Percentiles rank a stretch among this genome's conserved stretches.
Conservation (phyloP, 2,329 filamentous ascomycete species). For the Simplicillium sp. region DNA sequence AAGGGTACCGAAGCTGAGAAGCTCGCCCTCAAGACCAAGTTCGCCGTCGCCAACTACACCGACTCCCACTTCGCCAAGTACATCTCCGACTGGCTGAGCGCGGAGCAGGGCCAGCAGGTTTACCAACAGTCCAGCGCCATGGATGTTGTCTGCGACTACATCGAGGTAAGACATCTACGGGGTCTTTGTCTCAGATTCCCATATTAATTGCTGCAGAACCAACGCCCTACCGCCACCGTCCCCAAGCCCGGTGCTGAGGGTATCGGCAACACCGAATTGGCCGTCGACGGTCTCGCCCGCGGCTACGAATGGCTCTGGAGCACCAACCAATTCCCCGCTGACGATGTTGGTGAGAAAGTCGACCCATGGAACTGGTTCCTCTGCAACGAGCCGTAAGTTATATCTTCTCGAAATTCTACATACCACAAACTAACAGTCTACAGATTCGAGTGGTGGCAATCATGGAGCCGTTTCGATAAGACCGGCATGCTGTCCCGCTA, state of each 20-base stretch:
- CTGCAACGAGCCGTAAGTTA: not conserved
- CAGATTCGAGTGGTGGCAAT: not conserved
- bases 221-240: not conserved
- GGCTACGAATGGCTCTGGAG: not conserved
- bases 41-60: constrained; percentile 29
- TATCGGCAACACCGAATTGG: not conserved
- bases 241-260: not conserved
- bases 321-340: not conserved
- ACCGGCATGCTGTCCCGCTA: not conserved
- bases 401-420: not conserved
- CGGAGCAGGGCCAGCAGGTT: constrained; percentile 26
- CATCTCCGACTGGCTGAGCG: constrained; percentile 14
- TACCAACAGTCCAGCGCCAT: constrained; percentile 22
- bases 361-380: not conserved
- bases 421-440: not conserved
- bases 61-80: constrained; percentile 39
- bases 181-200: not conserved
- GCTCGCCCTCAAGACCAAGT: constrained; percentile 32
- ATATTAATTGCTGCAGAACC: not conserved
- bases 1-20: constrained; percentile 18
- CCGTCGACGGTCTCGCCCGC: not conserved
- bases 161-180: constrained; percentile 12
- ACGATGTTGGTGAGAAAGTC: not conserved
- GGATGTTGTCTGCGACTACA: constrained; percentile 24
- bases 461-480: not conserved